Conservation (phyloP, 139 green algal genomes). For the Coccomyxa sp. region DNA sequence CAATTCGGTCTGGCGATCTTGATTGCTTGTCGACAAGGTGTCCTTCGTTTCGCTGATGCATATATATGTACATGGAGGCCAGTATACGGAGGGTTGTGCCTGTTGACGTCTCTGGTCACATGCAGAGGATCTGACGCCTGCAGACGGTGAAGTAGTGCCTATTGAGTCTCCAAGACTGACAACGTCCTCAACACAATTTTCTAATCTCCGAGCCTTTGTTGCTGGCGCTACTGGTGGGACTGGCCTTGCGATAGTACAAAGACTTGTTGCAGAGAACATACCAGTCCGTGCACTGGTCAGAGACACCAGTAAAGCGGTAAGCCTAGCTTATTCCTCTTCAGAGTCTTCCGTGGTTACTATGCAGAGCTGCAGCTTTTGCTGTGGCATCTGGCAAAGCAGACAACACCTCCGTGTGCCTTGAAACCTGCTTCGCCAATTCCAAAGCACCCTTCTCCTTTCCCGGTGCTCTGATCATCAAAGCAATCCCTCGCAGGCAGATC, state of each 20-base stretch:
- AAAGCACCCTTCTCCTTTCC: no score
- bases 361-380: background rate
- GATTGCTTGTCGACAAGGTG: no score
- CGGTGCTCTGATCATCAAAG: no score
- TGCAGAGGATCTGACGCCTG: background rate
- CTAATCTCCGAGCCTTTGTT: conserved; percentile 40
- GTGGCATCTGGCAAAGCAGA: background rate
- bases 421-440: no score
- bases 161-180: background rate
- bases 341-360: background rate
- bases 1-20: no score
- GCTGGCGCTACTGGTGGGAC: conserved; percentile 56
- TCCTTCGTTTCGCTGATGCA: no score
- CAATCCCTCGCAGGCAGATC: background rate
- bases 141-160: background rate
- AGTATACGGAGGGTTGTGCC: no score
- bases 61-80: no score
- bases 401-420: no score
- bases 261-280: conserved; percentile 38
- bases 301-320: conserved; percentile 36
- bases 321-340: background rate
- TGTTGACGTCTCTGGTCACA: background rate
- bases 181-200: background rate
- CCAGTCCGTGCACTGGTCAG: conserved; percentile 53
- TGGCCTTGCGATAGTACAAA: conserved; percentile 43